Conservation (phyloP, 1,284 basidiomycete species). For the Boletus smithii region DNA sequence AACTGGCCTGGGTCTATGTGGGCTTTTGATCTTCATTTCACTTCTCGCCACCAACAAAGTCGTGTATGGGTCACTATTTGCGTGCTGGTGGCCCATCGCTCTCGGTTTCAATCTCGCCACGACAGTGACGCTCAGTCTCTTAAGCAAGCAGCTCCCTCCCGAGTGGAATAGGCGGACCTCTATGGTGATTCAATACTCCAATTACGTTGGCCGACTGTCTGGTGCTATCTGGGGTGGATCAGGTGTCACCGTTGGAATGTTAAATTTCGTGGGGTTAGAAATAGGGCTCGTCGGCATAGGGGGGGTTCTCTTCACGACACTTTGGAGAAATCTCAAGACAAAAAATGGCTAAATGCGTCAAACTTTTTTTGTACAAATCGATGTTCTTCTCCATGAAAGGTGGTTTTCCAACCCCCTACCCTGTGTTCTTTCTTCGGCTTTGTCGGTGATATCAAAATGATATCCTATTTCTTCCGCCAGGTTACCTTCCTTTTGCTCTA, state of each 20-base stretch:
- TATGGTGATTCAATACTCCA: conserved; percentile 65
- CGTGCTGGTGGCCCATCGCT: conserved; percentile 65
- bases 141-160: conserved; percentile 64
- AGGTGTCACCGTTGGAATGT: conserved; percentile 63
- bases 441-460: not conserved
- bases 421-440: not conserved
- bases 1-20: conserved; percentile 47
- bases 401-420: not conserved
- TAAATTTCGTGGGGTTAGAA: conserved; percentile 58
- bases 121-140: conserved; percentile 60
- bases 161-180: conserved; percentile 57
- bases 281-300: conserved; percentile 60
- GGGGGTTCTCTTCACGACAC: conserved; percentile 46
- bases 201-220: conserved; percentile 57
- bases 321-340: conserved; percentile 65
- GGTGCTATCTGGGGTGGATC: conserved; percentile 68
- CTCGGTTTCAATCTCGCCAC: conserved; percentile 69
- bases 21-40: conserved; percentile 50
- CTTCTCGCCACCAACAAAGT: conserved; percentile 43
- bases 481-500: not conserved
- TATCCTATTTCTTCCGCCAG: not conserved
- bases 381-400: not conserved
- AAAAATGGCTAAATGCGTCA: conserved; percentile 47
- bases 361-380: not conserved
- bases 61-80: conserved; percentile 51